Percentiles rank a stretch among this genome's conserved stretches.
phyloP scores from a whole-genome alignment of 2,329 filamentous ascomycete species.

The Balansia obtecta region DNA sequence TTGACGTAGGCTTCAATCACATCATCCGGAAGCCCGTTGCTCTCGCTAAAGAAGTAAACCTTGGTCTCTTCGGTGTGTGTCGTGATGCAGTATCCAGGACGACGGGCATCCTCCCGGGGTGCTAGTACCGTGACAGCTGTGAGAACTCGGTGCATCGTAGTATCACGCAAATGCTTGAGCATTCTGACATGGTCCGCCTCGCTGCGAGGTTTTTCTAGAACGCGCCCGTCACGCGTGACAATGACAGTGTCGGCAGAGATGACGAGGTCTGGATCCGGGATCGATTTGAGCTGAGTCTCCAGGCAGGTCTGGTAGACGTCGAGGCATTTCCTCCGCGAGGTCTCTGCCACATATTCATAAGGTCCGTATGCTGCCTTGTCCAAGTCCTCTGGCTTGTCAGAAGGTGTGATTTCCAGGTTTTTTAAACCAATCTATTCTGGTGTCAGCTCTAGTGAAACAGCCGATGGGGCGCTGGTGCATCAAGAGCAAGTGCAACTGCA shows the following conservation, averaged over 20 bases:
- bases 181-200: conserved; percentile 74
- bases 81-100: conserved; percentile 77
- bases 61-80: conserved; percentile 79
- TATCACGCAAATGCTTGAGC: conserved; percentile 71
- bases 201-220: conserved; percentile 82
- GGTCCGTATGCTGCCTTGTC: conserved; percentile 62
- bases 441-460: conserved; percentile 7
- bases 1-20: conserved; percentile 66
- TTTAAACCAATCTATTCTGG: conserved; percentile 56
- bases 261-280: conserved; percentile 66
- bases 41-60: conserved; percentile 68
- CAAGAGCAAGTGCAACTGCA: background rate
- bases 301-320: conserved; percentile 49
- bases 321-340: conserved; percentile 71
- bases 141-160: conserved; percentile 65
- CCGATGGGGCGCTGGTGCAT: background rate
- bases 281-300: conserved; percentile 28
- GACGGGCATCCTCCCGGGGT: conserved; percentile 64
- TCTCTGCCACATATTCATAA: conserved; percentile 83
- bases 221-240: conserved; percentile 58
- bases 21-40: conserved; percentile 55
- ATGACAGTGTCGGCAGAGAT: conserved; percentile 88
- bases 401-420: conserved; percentile 75
- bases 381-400: conserved; percentile 72
- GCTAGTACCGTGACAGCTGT: conserved; percentile 78